Conservation (phyloP, 1,284 basidiomycete species). For the Pterulicium gracile region DNA sequence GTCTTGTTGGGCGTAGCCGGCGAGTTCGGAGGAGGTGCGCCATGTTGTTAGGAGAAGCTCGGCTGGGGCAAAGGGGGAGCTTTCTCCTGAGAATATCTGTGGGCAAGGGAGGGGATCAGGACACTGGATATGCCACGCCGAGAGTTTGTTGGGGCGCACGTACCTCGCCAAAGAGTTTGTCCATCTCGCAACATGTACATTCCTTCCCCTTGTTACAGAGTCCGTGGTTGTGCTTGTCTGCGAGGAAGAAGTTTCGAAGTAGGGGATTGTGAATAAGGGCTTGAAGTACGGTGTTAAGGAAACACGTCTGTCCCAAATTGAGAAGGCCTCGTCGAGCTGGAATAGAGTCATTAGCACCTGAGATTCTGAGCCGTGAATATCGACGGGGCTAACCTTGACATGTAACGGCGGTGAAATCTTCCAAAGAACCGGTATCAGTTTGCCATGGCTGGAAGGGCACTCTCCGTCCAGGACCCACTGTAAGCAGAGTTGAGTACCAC, state of each 20-base stretch:
- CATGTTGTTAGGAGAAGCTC: constrained; percentile 83
- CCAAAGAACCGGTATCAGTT: constrained; percentile 28
- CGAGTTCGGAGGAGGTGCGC: constrained; percentile 75
- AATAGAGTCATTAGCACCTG: constrained; percentile 8
- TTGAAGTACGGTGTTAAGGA: constrained; percentile 89
- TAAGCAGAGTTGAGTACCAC: not conserved
- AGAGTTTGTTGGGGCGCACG: constrained; percentile 6
- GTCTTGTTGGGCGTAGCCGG: constrained; percentile 91
- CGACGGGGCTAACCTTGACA: constrained; percentile 44
- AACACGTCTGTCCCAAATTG: constrained; percentile 93
- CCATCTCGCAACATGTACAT: constrained; percentile 94
- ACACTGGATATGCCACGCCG: not conserved
- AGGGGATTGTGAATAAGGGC: constrained; percentile 90
- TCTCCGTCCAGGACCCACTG: constrained; percentile 28
- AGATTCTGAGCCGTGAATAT: constrained; percentile 3
- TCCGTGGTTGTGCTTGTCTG: constrained; percentile 71
- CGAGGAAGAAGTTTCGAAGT: constrained; percentile 82
- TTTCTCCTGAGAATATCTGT: constrained; percentile 65
- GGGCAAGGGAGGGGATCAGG: constrained; percentile 2
- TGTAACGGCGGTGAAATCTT: constrained; percentile 28
- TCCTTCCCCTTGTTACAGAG: constrained; percentile 56
- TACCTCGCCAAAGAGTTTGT: constrained; percentile 83
- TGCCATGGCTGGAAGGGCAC: constrained; percentile 36
- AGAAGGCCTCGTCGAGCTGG: constrained; percentile 77
- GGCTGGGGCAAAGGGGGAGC: constrained; percentile 72